Conservation (phyloP, 2,329 filamentous ascomycete species). For the Claviceps cyperi region DNA sequence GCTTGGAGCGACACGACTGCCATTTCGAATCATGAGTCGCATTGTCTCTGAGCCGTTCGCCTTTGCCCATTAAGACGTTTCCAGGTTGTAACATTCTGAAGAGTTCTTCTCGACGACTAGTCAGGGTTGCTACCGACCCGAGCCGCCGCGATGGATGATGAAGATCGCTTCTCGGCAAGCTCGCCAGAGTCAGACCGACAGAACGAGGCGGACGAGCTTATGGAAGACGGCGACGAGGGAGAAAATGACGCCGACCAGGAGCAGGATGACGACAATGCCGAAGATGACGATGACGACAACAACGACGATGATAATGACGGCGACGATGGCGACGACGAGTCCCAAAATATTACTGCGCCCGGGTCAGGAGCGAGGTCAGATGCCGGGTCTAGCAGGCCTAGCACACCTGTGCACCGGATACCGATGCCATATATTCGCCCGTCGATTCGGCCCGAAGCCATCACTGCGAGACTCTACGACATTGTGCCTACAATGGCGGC, state of each 20-base stretch:
- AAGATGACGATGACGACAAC: slow-evolving; percentile 20
- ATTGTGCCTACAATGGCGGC: slow-evolving; percentile 95
- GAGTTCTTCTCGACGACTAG: neutral
- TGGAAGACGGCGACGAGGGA: slow-evolving; percentile 34
- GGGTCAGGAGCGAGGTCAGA: neutral
- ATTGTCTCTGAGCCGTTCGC: neutral
- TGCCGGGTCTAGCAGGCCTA: slow-evolving; percentile 12
- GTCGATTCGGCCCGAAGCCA: slow-evolving; percentile 58
- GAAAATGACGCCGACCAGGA: slow-evolving; percentile 25
- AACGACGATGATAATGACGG: slow-evolving; percentile 25
- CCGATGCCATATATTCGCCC: slow-evolving; percentile 29
- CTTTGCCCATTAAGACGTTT: neutral
- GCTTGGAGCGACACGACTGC: neutral
- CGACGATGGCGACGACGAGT: slow-evolving; percentile 21
- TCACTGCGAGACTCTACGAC: slow-evolving; percentile 73
- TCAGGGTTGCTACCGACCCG: neutral
- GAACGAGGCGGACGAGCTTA: slow-evolving; percentile 40
- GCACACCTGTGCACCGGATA: slow-evolving; percentile 13
- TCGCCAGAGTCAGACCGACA: slow-evolving; percentile 20
- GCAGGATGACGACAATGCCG: slow-evolving; percentile 22
- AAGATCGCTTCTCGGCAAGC: slow-evolving; percentile 19
- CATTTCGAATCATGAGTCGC: neutral
- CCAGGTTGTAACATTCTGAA: neutral
- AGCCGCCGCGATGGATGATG: slow-evolving; percentile 16
- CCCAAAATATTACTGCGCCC: slow-evolving; percentile 12